Conservation (phyloP, 2,329 filamentous ascomycete genomes). For the Moelleriella libera region DNA sequence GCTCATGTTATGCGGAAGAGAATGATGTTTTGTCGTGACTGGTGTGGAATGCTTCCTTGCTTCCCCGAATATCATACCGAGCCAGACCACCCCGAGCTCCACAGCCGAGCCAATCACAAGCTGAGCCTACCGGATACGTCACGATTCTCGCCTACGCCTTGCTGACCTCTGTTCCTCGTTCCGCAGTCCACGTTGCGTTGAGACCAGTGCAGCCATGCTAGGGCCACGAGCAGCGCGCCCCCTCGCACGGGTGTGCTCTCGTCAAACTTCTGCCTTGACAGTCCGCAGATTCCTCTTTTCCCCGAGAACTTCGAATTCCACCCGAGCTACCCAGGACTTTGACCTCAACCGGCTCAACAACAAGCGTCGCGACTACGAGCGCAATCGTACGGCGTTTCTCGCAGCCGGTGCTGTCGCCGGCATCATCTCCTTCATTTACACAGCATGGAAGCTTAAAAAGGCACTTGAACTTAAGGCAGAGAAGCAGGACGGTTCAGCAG, state of each 20-base stretch:
- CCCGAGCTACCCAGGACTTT: conserved; percentile 30
- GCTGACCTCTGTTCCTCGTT: background rate
- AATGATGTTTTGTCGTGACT: no score
- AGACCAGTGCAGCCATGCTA: conserved; percentile 1
- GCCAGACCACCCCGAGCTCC: no score
- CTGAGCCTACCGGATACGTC: background rate
- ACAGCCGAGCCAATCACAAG: background rate
- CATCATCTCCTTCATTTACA: conserved; percentile 34
- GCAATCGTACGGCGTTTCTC: conserved; percentile 36
- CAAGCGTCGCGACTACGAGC: conserved; percentile 33
- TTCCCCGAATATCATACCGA: no score
- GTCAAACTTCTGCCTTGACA: conserved; percentile 4
- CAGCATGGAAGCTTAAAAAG: conserved; percentile 35
- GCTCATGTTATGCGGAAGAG: no score
- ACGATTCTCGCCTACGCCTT: background rate
- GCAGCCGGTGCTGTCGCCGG: conserved; percentile 34
- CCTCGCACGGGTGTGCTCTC: conserved; percentile 2
- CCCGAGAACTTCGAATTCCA: conserved; percentile 8
- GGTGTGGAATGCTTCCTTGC: no score
- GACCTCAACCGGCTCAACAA: conserved; percentile 33
- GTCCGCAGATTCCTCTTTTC: conserved; percentile 16
- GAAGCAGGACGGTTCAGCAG: conserved; percentile 22
- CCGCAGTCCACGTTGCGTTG: background rate
- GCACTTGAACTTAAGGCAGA: conserved; percentile 18
- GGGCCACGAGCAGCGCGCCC: conserved; percentile 1